Percentiles rank a stretch among this genome's conserved stretches.
These are phyloP conservation scores for Arachnomyces sp. DNA, from an alignment of 2,329 filamentous ascomycete genomes.

Conservation along the genomic window DNA sequence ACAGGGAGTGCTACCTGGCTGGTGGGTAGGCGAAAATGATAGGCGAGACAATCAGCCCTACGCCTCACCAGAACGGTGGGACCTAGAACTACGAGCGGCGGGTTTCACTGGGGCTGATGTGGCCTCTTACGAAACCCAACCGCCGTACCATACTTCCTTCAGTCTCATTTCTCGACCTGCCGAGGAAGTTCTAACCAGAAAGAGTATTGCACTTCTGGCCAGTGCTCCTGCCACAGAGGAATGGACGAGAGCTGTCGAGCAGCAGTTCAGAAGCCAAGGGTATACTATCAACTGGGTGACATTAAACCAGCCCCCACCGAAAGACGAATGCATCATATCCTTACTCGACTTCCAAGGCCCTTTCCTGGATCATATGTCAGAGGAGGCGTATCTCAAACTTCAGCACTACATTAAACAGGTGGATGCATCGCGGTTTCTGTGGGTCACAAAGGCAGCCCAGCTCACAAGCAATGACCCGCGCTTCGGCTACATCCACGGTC, in stretches of 20 bases:
- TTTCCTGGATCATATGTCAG: conserved; percentile 14
- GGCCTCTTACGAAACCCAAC: conserved; percentile 15
- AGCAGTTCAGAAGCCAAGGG: conserved; percentile 1
- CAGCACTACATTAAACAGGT: neutral
- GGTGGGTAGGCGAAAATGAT: conserved; percentile 26
- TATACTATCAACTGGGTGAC: conserved; percentile 6
- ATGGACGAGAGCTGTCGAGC: conserved; percentile 3
- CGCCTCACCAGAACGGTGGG: conserved; percentile 19
- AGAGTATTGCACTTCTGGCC: neutral
- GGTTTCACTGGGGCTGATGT: conserved; percentile 27
- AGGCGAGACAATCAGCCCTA: conserved; percentile 18
- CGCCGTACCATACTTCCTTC: conserved; percentile 3
- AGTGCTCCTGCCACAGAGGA: neutral
- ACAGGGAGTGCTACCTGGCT: conserved; percentile 19
- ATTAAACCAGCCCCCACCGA: conserved; percentile 7
- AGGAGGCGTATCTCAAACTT: conserved; percentile 12
- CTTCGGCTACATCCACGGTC: conserved; percentile 12
- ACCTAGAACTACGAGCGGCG: conserved; percentile 17
- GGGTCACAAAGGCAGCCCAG: conserved; percentile 14
- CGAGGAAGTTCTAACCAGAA: conserved; percentile 6
- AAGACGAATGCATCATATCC: conserved; percentile 16
- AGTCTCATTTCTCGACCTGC: conserved; percentile 12
- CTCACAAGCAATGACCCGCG: conserved; percentile 16
- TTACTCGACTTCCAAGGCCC: conserved; percentile 17
- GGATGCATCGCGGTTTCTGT: conserved; percentile 8